Evolutionary conservation across 2,329 filamentous ascomycete species (phyloP), one percentile per base, ranked within the genome.

Genomic region (Aspergillus vadensis): DNA sequence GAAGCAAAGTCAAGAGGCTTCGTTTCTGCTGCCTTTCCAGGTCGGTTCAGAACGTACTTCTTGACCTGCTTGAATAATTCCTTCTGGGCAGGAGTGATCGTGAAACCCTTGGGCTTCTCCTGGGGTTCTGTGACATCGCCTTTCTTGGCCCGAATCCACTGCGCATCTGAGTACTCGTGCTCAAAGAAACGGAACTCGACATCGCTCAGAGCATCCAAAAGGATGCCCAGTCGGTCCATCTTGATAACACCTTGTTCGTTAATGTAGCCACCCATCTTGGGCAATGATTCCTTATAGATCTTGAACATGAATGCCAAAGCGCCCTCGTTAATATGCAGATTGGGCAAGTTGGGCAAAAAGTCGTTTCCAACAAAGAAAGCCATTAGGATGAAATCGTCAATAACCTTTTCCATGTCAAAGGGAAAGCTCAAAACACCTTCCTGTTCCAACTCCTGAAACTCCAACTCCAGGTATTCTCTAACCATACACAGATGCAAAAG

Each of bases 331-430:
- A 99, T 99, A 78, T 99, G 95, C 66, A 99, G 80, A 72, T 96
- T 91, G 5, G 96, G 96, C 60, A 99, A 83, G 78, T 99, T 97
- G 3, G 95, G 95, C 76, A 99, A 85, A 80, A 99, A 99, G 85
- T 99, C 95, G 78, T 99, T 99, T 74, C 95, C 95, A 70, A 99
- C 92, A 77, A 99, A 99, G 81, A 99, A 99, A 51, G 93, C 94
- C 92, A 99, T 97, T 63, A 99, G 86, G 74, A 99, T 98, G 77
- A 99, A 99, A 82, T 99, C 95, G 75, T 99, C 95, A 79, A 99
- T 98, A 72, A 99, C 88, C 65, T 90, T 87, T 81, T 99, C 95
- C 84, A 99, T 89, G 73, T 99, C 91, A 73, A 96, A 99, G 52
- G 86, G 82, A 70, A 97, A 93, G 43, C 81, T 83, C 68, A 97